A percentile compares a stretch with the other conserved stretches of the same genome.
Evolutionary conservation across 1,139 yeast genomes (phyloP).

Genomic region (Geotrichum klebahnii): DNA sequence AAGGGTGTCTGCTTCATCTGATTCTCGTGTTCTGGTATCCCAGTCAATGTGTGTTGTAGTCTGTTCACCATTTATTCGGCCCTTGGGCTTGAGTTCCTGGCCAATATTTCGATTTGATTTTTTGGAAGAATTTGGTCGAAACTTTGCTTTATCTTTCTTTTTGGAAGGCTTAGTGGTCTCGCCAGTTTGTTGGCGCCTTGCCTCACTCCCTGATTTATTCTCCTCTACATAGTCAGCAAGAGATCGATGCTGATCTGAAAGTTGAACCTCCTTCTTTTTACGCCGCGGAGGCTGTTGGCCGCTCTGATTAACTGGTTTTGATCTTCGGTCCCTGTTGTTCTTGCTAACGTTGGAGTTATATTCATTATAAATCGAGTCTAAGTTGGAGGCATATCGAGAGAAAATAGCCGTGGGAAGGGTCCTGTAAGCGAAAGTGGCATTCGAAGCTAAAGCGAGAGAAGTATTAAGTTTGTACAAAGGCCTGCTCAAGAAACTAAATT

Average conservation of each 20-base stretch:
- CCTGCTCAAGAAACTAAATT: not conserved
- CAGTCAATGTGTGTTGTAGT: not conserved
- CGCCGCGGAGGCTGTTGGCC: not conserved
- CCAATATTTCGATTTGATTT: too few relatives aligned
- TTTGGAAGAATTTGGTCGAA: too few relatives aligned
- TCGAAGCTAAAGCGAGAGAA: not conserved
- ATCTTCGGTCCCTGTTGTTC: not conserved
- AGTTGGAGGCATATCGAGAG: not conserved
- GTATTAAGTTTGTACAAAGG: not conserved
- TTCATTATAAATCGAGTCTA: slow-evolving; percentile 12
- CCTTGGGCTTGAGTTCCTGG: not conserved
- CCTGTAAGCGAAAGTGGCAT: not conserved
- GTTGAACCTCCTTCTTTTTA: slow-evolving; percentile 10
- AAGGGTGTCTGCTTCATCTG: not conserved
- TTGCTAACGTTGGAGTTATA: slow-evolving; percentile 10
- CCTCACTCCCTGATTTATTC: not conserved
- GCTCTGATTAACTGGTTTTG: not conserved
- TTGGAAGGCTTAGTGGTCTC: too few relatives aligned
- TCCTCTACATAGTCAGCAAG: slow-evolving; percentile 10
- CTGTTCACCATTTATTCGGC: too few relatives aligned
- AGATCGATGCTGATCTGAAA: slow-evolving; percentile 7
- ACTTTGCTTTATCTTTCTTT: too few relatives aligned
- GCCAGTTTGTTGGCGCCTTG: too few relatives aligned
- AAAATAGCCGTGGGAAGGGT: not conserved
- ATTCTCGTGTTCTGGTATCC: not conserved